Percentiles rank a stretch among this genome's conserved stretches.
These are phyloP conservation scores for Pythium graminicola DNA, from an alignment of 352 stramenopile genomes.

Conservation along the genomic window DNA sequence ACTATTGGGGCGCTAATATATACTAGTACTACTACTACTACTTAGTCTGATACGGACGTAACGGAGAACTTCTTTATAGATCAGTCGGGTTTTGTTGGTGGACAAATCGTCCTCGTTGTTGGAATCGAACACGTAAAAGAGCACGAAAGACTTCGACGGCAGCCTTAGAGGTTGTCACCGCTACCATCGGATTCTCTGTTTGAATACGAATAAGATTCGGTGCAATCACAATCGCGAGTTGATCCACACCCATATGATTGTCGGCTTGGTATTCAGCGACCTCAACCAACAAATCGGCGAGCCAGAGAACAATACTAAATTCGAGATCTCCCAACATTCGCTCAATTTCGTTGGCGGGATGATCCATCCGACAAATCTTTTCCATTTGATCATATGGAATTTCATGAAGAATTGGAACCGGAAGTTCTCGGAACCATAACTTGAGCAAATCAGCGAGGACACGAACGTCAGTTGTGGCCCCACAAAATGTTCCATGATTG, in stretches of 20 bases:
- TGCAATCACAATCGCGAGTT: conserved; percentile 85
- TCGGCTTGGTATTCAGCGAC: conserved; percentile 61
- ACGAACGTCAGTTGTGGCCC: conserved; percentile 60
- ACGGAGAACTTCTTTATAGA: neutral
- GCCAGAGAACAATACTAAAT: conserved; percentile 64
- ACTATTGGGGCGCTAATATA: too few relatives aligned
- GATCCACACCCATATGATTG: conserved; percentile 89
- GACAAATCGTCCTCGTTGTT: conserved; percentile 14
- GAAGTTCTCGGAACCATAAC: conserved; percentile 84
- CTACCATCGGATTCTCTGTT: conserved; percentile 80
- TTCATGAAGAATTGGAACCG: conserved; percentile 74
- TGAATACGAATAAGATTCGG: conserved; percentile 87
- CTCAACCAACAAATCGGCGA: conserved; percentile 69
- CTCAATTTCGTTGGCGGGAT: conserved; percentile 35
- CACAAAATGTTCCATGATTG: conserved; percentile 70
- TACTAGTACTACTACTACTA: neutral
- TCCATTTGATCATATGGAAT: conserved; percentile 68
- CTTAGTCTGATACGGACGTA: too few relatives aligned
- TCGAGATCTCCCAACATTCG: conserved; percentile 51
- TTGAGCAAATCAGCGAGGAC: conserved; percentile 88
- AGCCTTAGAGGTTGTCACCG: conserved; percentile 77
- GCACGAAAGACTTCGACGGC: conserved; percentile 69
- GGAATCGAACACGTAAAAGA: conserved; percentile 38
- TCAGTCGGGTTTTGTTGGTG: conserved; percentile 1
- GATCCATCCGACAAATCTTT: conserved; percentile 28